Conservation (phyloP, 2,329 filamentous ascomycete species). For the Amylocarpus encephaloides region DNA sequence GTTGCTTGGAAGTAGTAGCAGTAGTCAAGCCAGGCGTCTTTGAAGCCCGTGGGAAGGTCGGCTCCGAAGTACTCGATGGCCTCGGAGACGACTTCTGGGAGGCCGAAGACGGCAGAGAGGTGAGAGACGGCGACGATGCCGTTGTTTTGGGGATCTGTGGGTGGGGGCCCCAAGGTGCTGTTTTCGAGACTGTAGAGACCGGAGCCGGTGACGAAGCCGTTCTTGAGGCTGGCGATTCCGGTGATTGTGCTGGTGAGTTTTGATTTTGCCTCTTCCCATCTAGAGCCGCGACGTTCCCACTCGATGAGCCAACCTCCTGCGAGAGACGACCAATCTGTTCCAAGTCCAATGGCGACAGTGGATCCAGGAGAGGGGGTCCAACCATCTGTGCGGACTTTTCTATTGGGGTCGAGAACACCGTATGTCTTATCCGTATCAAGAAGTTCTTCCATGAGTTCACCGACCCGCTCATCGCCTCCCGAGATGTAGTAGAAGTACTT, state of each 20-base stretch:
- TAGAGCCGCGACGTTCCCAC: constrained; percentile 49
- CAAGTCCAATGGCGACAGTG: constrained; percentile 45
- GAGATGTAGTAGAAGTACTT: constrained; percentile 43
- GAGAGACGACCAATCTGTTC: constrained; percentile 53
- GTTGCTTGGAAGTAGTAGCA: constrained; percentile 50
- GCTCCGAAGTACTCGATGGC: constrained; percentile 43
- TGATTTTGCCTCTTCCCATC: constrained; percentile 44
- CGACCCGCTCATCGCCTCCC: constrained; percentile 23
- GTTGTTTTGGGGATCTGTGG: constrained; percentile 44
- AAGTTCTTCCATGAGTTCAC: constrained; percentile 25
- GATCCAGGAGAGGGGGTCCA: constrained; percentile 39
- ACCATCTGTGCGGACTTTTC: constrained; percentile 51
- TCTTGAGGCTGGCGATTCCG: constrained; percentile 48
- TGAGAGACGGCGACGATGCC: constrained; percentile 49
- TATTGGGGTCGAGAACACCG: constrained; percentile 46
- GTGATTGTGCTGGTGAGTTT: constrained; percentile 44
- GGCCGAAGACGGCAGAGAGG: constrained; percentile 51
- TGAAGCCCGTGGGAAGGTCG: constrained; percentile 42
- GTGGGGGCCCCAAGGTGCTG: constrained; percentile 46
- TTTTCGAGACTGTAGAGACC: constrained; percentile 45
- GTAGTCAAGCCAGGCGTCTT: constrained; percentile 52
- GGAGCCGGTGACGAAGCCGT: constrained; percentile 53
- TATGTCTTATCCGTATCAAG: constrained; percentile 49
- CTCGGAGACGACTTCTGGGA: constrained; percentile 52
- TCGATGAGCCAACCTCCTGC: constrained; percentile 53